phyloP scores from a whole-genome alignment of 2,329 filamentous ascomycete species.

The Arthroderma sp. region DNA sequence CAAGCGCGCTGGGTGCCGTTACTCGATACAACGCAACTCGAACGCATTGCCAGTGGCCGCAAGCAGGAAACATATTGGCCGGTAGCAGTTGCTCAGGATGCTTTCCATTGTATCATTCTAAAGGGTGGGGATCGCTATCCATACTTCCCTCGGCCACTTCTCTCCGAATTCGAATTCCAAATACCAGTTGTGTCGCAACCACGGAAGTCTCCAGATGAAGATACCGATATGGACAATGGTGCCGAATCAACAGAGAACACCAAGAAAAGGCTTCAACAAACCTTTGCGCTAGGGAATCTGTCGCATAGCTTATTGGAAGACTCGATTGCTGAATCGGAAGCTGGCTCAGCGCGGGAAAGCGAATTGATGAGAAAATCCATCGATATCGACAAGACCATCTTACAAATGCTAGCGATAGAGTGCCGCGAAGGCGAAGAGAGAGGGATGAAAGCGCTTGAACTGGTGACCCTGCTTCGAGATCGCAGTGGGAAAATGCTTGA shows the following conservation, averaged over 20 bases:
- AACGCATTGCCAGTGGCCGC: conserved; percentile 68
- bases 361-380: conserved; percentile 60
- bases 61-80: conserved; percentile 92
- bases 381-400: conserved; percentile 75
- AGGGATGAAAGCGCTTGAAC: conserved; percentile 87
- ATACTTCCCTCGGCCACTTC: conserved; percentile 77
- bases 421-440: conserved; percentile 86
- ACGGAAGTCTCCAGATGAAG: conserved; percentile 25
- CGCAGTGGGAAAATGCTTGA: conserved; percentile 79
- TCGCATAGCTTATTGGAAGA: conserved; percentile 64
- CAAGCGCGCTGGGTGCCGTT: conserved; percentile 86
- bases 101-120: conserved; percentile 97
- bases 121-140: conserved; percentile 89
- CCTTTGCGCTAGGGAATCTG: conserved; percentile 62
- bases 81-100: conserved; percentile 77
- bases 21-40: conserved; percentile 72
- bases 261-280: conserved; percentile 57
- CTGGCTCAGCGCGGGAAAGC: conserved; percentile 50
- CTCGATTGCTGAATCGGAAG: conserved; percentile 54
- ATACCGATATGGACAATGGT: conserved; percentile 23
- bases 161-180: conserved; percentile 86
- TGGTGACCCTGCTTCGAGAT: conserved; percentile 77
- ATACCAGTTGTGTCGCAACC: conserved; percentile 47
- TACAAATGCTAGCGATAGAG: conserved; percentile 80
- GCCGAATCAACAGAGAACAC: conserved; percentile 37